phyloP scores from a whole-genome alignment of 2,329 filamentous ascomycete genomes.

The Botrytis porri region DNA sequence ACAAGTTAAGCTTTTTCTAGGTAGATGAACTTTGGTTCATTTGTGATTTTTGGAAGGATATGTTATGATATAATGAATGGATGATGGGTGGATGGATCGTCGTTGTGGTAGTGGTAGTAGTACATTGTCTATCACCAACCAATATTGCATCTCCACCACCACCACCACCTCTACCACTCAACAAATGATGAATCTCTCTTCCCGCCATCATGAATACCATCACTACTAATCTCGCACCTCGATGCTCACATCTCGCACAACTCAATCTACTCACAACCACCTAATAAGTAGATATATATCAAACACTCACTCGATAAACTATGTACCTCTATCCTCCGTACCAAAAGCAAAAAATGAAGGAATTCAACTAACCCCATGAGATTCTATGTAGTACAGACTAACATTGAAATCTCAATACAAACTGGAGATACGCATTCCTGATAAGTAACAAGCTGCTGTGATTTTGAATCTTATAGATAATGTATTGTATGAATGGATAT shows the following conservation, averaged over 20 bases:
- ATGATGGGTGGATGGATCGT: too few species aligned
- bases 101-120: too few species aligned
- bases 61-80: too few species aligned
- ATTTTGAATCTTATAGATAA: not conserved
- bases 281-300: not conserved
- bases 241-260: not conserved
- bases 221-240: not conserved
- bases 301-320: too few species aligned
- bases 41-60: too few species aligned
- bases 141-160: not conserved
- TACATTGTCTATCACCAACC: not conserved
- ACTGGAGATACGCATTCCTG: too few species aligned
- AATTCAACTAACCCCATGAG: accelerated
- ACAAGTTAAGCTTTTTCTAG: too few species aligned
- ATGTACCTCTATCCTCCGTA: not conserved
- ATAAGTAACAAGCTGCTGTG: not conserved
- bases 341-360: not conserved
- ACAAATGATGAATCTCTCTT: not conserved
- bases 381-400: not conserved
- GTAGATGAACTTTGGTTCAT: too few species aligned
- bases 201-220: not conserved
- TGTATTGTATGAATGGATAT: not conserved
- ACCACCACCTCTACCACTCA: not conserved
- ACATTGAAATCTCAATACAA: not conserved
- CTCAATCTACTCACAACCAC: not conserved